phyloP scores from a whole-genome alignment of 768 basidiomycete genomes.

The Suillus subluteus region DNA sequence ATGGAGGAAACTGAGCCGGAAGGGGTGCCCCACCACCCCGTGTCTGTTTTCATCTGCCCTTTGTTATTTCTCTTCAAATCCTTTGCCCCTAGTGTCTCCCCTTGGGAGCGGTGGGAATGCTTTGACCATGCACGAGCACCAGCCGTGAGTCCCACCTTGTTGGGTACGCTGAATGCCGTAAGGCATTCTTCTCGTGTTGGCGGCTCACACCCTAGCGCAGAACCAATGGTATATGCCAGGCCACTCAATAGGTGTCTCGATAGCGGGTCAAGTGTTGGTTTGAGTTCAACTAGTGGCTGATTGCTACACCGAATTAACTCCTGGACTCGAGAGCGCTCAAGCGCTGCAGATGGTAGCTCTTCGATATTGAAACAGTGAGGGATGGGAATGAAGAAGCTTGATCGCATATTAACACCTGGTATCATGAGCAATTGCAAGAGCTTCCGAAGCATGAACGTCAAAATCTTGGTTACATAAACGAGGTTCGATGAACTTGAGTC shows the following conservation, averaged over 20 bases:
- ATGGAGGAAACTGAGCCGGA: constrained; percentile 55
- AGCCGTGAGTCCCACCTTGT: constrained; percentile 54
- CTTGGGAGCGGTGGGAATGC: constrained; percentile 57
- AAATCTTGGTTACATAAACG: too few relatives aligned
- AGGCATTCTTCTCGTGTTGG: constrained; percentile 55
- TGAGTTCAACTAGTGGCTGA: constrained; percentile 21
- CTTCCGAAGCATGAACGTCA: not conserved
- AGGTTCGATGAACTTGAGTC: too few relatives aligned
- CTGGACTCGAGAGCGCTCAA: constrained; percentile 41
- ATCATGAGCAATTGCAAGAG: not conserved
- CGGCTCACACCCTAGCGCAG: constrained; percentile 55
- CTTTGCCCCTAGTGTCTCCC: constrained; percentile 4
- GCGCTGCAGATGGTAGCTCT: constrained; percentile 44
- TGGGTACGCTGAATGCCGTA: constrained; percentile 50
- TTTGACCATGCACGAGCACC: constrained; percentile 72
- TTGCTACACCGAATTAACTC: constrained; percentile 17
- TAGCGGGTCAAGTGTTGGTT: constrained; percentile 34
- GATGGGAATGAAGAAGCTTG: constrained; percentile 16
- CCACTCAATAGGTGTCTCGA: constrained; percentile 51
- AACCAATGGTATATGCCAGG: constrained; percentile 62
- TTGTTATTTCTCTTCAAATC: constrained; percentile 16
- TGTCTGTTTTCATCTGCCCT: constrained; percentile 20
- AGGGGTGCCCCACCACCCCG: constrained; percentile 64
- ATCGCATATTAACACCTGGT: not conserved
- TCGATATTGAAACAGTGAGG: constrained; percentile 49